These are phyloP conservation scores for Curvularia sp. DNA, from an alignment of 2,329 filamentous ascomycete genomes.

Conservation along the genomic window DNA sequence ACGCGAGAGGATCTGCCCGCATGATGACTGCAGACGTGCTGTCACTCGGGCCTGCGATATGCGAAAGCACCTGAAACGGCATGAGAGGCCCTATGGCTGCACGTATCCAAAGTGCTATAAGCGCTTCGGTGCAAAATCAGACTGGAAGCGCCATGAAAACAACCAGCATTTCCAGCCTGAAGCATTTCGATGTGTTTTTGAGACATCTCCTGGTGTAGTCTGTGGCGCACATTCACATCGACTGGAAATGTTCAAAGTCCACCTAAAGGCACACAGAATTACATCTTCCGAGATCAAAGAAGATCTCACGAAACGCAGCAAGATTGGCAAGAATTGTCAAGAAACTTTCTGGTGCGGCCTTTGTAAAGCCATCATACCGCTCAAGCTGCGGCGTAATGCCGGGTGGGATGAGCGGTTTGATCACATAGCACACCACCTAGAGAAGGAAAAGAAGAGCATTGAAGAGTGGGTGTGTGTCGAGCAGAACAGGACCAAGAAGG, in stretches of 20 bases:
- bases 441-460: constrained; percentile 61
- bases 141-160: constrained; percentile 91
- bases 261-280: constrained; percentile 63
- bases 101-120: constrained; percentile 74
- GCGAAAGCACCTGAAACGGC: constrained; percentile 80
- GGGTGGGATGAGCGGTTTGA: constrained; percentile 69
- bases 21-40: constrained; percentile 25
- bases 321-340: constrained; percentile 70
- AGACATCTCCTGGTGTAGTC: background rate
- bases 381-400: constrained; percentile 58
- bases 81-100: constrained; percentile 81
- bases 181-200: constrained; percentile 70
- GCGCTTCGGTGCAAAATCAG: constrained; percentile 87
- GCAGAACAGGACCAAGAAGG: constrained; percentile 45
- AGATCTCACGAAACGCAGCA: constrained; percentile 59
- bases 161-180: constrained; percentile 76
- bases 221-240: constrained; percentile 69
- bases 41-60: constrained; percentile 51
- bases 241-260: constrained; percentile 65
- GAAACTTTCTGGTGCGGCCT: constrained; percentile 87
- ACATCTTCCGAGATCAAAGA: constrained; percentile 34
- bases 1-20: constrained; percentile 26
- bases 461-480: constrained; percentile 62
- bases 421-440: constrained; percentile 78
- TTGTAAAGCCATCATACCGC: constrained; percentile 64